phyloP scores from a whole-genome alignment of 441 rosid species.

The Aleurites moluccanus region DNA sequence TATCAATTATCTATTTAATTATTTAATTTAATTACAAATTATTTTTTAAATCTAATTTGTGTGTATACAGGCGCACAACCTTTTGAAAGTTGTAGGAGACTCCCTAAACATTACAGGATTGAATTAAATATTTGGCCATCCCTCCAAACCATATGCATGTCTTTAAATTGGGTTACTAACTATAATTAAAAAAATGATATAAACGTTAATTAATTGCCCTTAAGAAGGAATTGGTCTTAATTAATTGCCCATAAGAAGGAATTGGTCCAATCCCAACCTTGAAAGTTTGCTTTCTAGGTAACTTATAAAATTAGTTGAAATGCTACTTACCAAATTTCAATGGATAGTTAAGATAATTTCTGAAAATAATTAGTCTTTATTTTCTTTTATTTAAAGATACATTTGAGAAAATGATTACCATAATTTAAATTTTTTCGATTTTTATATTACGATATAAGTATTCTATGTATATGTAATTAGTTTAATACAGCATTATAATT shows the following conservation, averaged over 20 bases:
- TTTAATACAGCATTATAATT: too few relatives aligned
- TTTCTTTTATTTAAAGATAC: too few relatives aligned
- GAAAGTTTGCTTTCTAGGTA: not conserved
- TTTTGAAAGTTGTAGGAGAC: not conserved
- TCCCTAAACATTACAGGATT: not conserved
- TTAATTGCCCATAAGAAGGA: too few relatives aligned
- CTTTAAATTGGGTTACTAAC: constrained; percentile 22
- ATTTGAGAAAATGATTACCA: too few relatives aligned
- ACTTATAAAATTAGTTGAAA: not conserved
- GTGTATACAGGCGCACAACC: not conserved
- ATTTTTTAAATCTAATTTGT: not conserved
- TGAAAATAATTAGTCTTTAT: too few relatives aligned
- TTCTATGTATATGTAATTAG: too few relatives aligned
- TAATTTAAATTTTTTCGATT: too few relatives aligned
- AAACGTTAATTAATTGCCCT: too few relatives aligned
- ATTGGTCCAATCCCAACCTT: not conserved
- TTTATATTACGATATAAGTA: too few relatives aligned
- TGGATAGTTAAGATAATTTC: too few relatives aligned
- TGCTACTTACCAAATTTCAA: not conserved
- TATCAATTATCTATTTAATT: not conserved
- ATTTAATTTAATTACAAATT: not conserved
- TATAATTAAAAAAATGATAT: constrained; percentile 9
- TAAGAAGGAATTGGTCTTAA: too few relatives aligned
- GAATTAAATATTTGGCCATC: constrained; percentile 4
- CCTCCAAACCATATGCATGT: constrained; percentile 16